Evolutionary conservation across 2,329 filamentous ascomycete species (phyloP).

Genomic region (Hypoxylon sp.): DNA sequence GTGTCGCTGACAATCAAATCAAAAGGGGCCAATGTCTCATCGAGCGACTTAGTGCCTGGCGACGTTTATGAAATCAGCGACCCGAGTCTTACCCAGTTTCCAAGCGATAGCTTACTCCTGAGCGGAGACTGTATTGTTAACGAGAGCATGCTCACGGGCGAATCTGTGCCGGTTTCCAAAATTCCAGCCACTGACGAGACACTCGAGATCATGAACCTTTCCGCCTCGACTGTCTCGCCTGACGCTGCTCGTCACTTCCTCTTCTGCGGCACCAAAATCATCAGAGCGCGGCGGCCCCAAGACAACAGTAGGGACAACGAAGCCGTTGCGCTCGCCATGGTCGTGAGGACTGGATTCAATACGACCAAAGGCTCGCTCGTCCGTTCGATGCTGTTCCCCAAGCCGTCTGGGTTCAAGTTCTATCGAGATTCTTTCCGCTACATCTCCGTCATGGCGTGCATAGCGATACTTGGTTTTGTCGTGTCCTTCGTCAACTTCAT

Average conservation of each 20-base stretch:
- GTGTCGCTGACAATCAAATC: slow-evolving; percentile 38
- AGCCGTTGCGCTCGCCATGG: slow-evolving; percentile 88
- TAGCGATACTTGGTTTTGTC: slow-evolving; percentile 86
- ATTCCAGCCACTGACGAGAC: slow-evolving; percentile 82
- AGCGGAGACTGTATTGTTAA: slow-evolving; percentile 98
- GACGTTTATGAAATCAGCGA: slow-evolving; percentile 98
- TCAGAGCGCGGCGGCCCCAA: slow-evolving; percentile 87
- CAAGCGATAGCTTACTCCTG: slow-evolving; percentile 88
- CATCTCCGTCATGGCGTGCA: slow-evolving; percentile 91
- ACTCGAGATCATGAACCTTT: slow-evolving; percentile 77
- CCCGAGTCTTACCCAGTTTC: slow-evolving; percentile 85
- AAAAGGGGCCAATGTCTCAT: slow-evolving; percentile 84
- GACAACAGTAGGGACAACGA: slow-evolving; percentile 85
- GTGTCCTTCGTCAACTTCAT: slow-evolving; percentile 95
- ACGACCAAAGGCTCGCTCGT: slow-evolving; percentile 97
- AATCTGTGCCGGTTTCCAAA: slow-evolving; percentile 97
- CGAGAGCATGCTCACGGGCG: slow-evolving; percentile 97
- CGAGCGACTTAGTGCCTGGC: slow-evolving; percentile 88
- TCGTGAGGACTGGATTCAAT: slow-evolving; percentile 93
- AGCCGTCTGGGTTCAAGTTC: slow-evolving; percentile 98
- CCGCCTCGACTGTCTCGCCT: slow-evolving; percentile 81
- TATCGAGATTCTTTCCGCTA: slow-evolving; percentile 98
- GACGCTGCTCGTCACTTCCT: slow-evolving; percentile 88
- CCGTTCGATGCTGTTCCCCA: slow-evolving; percentile 97
- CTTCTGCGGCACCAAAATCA: slow-evolving; percentile 94